phyloP scores from a whole-genome alignment of 2,329 filamentous ascomycete species.

The Calonectria naviculata region DNA sequence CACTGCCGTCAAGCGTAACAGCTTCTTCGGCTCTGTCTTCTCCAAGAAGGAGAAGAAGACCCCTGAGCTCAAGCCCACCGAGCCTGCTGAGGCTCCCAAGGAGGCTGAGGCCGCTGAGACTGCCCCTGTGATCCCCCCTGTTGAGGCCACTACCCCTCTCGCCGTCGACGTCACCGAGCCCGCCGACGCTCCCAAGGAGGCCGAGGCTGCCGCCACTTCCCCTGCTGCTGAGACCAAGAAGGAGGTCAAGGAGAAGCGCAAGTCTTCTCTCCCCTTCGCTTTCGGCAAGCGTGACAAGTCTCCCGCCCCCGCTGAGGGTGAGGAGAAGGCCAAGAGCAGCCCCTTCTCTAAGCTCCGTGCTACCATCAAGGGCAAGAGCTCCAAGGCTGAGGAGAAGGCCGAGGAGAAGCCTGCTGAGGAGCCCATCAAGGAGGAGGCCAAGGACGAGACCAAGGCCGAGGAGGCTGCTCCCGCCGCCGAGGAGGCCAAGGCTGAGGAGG shows the following conservation, averaged over 20 bases:
- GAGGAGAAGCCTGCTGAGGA: slow-evolving; percentile 50
- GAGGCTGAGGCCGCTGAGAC: slow-evolving; percentile 61
- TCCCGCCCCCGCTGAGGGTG: slow-evolving; percentile 69
- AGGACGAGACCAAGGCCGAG: slow-evolving; percentile 46
- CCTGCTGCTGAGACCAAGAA: slow-evolving; percentile 68
- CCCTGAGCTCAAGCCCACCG: slow-evolving; percentile 58
- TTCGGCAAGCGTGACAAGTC: slow-evolving; percentile 82
- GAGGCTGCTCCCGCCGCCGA: slow-evolving; percentile 52
- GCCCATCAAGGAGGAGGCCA: slow-evolving; percentile 45
- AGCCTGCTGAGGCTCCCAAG: slow-evolving; percentile 52
- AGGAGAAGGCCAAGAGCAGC: slow-evolving; percentile 63
- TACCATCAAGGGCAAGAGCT: slow-evolving; percentile 62
- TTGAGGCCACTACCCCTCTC: slow-evolving; percentile 67
- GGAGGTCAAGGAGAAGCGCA: slow-evolving; percentile 83
- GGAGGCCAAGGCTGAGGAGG: slow-evolving; percentile 50
- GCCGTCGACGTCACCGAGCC: slow-evolving; percentile 64
- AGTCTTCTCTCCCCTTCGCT: slow-evolving; percentile 80
- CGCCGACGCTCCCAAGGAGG: slow-evolving; percentile 59
- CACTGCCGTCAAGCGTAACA: slow-evolving; percentile 61
- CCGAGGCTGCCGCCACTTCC: slow-evolving; percentile 53
- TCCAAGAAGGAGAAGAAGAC: slow-evolving; percentile 71
- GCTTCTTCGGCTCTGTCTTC: slow-evolving; percentile 64
- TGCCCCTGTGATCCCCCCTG: slow-evolving; percentile 69
- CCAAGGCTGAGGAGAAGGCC: slow-evolving; percentile 57
- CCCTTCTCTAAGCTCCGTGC: slow-evolving; percentile 71